Evolutionary conservation across 176 grass and related monocot genomes (phyloP), one percentile per base, ranked within the genome.

Genomic region (Juncus inflexus): DNA sequence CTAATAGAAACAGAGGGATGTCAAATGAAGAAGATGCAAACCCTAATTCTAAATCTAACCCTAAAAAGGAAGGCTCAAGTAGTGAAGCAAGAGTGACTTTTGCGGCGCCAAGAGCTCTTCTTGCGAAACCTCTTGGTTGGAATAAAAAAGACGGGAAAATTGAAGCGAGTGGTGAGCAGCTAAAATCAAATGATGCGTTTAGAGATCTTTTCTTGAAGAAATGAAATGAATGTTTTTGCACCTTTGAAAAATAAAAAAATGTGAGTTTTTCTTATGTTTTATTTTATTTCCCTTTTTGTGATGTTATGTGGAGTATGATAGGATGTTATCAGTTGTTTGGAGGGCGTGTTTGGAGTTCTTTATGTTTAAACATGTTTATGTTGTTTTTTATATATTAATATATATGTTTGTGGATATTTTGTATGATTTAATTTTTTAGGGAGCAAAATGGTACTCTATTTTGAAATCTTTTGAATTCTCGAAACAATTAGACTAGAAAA

Each of bases 121-220:
- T 78, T 59, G 43, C 43, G 43, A 91, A 77, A 79, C 78, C 85
- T 15, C 88, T 86, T 73, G 94, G 88, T 10, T 82, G 69, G 72
- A 90, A 70, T 60, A 77, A 75, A 52, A 86, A 69, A 49, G 81
- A 91, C 56, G 83, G 63, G 10, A 81, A 86, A 56, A 15, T 7
- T 3, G 53, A 71, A 10, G 39, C 9, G 0, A 43, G 50, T 71
- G 15, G 61, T 39, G 88, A 82, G 77, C 76, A 86, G 71, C 62
- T 86, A 15, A 99, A 99, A 52, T 99, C 94, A 37, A 99, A 99
- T 69, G 85, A 92, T 12, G 88, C 77, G 6, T 99, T 99, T 41
- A 82, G 94, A 86, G 77, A 91, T 63, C 36, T 99, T 37, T 81
- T 92, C 6, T 80, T 92, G 68, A 99, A 99, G 72, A 89, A 92